These are phyloP conservation scores for Phialemonium atrogriseum DNA, from an alignment of 2,329 filamentous ascomycete genomes.

Conservation along the genomic window DNA sequence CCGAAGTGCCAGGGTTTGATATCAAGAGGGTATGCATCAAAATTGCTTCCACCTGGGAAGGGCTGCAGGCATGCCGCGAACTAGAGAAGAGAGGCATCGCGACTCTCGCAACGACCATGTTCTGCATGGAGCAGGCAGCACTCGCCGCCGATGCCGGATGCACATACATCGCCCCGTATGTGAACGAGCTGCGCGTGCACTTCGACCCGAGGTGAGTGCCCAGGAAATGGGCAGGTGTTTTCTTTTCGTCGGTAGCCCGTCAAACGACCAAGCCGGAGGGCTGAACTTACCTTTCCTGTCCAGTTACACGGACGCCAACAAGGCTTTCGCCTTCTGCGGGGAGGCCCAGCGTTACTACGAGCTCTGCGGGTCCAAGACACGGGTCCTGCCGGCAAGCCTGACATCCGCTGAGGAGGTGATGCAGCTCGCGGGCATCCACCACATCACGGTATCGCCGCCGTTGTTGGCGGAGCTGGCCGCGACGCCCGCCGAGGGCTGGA, in stretches of 20 bases:
- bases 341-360: slow-evolving; percentile 45
- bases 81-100: slow-evolving; percentile 45
- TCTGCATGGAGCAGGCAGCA: slow-evolving; percentile 51
- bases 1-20: slow-evolving; percentile 35
- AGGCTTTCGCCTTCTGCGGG: slow-evolving; percentile 41
- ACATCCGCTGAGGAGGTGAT: slow-evolving; percentile 51
- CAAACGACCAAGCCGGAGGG: too few relatives aligned
- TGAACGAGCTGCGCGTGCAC: slow-evolving; percentile 57
- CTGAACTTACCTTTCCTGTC: background rate
- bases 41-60: slow-evolving; percentile 55
- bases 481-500: slow-evolving; percentile 22
- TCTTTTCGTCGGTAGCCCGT: too few relatives aligned
- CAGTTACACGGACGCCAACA: slow-evolving; percentile 39
- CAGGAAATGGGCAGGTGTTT: too few relatives aligned
- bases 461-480: slow-evolving; percentile 39
- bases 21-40: slow-evolving; percentile 50
- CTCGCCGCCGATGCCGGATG: slow-evolving; percentile 50
- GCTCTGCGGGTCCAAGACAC: slow-evolving; percentile 29
- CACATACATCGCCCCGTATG: slow-evolving; percentile 56
- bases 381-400: slow-evolving; percentile 48
- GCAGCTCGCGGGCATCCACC: slow-evolving; percentile 45
- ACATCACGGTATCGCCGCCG: slow-evolving; percentile 49
- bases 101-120: slow-evolving; percentile 55
- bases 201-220: slow-evolving; percentile 38
- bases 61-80: slow-evolving; percentile 47